These are phyloP conservation scores for Claviceps sp. DNA, from an alignment of 2,329 filamentous ascomycete species.

Conservation along the genomic window DNA sequence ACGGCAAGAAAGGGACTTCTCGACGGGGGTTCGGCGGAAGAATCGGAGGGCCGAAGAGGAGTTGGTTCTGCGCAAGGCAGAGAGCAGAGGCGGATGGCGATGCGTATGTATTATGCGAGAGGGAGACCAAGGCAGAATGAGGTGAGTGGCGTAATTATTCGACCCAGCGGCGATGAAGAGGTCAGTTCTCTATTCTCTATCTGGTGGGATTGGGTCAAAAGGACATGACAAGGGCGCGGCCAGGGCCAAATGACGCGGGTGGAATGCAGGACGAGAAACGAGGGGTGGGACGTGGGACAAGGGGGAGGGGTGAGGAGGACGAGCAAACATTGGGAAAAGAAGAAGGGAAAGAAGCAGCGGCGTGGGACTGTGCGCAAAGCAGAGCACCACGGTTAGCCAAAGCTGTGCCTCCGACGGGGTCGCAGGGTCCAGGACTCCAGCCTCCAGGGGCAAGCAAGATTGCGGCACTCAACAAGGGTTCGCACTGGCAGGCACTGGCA, in stretches of 20 bases:
- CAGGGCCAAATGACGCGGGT: slow-evolving; percentile 4
- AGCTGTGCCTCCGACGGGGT: no score
- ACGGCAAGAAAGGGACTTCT: not conserved
- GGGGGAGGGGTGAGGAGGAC: not conserved
- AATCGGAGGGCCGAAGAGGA: not conserved
- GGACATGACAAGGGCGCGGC: not conserved
- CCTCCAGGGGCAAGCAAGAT: no score
- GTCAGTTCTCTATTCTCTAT: not conserved
- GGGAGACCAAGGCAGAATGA: not conserved
- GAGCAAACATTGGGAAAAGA: not conserved
- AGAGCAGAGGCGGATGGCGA: slow-evolving; percentile 2
- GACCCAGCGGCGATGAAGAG: not conserved
- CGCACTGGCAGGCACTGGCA: no score
- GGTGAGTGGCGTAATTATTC: not conserved
- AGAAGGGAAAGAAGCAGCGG: not conserved
- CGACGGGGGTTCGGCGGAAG: not conserved
- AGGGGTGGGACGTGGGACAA: not conserved
- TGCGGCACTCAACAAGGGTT: no score
- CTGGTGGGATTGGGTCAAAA: slow-evolving; percentile 3
- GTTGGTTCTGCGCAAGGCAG: not conserved
- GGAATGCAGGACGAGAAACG: slow-evolving; percentile 2
- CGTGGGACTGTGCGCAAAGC: not conserved
- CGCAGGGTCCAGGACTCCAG: no score
- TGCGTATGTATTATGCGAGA: slow-evolving; percentile 2
- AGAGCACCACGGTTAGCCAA: no score